These are phyloP conservation scores for Incumbomyces lentus DNA, from an alignment of 2,329 filamentous ascomycete genomes.

Conservation along the genomic window DNA sequence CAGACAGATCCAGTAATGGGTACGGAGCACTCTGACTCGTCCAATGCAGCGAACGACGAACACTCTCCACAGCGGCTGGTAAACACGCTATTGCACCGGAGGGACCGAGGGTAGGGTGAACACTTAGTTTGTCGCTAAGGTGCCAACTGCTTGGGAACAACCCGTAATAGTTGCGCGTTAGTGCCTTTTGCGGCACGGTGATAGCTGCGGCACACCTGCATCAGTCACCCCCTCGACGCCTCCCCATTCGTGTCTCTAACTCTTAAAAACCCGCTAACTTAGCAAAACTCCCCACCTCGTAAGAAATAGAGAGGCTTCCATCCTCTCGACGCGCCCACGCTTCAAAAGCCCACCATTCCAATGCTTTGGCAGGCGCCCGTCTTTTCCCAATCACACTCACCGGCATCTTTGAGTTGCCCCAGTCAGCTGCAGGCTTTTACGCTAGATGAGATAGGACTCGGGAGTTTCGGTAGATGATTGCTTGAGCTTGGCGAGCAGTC, in stretches of 20 bases:
- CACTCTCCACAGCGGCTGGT: conserved; percentile 4
- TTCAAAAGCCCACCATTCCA: not conserved
- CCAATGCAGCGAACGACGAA: too few species aligned
- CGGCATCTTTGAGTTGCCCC: not conserved
- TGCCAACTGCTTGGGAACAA: not conserved
- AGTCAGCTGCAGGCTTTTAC: too few species aligned
- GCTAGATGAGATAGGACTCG: too few species aligned
- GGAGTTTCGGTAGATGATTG: too few species aligned
- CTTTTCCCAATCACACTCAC: not conserved
- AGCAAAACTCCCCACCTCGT: not conserved
- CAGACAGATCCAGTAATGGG: not conserved
- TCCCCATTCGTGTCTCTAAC: not conserved
- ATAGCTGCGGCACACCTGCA: conserved; percentile 1
- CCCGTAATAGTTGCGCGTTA: not conserved
- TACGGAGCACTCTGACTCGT: too few species aligned
- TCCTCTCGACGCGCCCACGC: conserved; percentile 5
- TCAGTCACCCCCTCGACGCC: not conserved
- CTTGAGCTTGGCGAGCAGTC: too few species aligned
- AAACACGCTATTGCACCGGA: not conserved
- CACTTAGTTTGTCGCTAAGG: not conserved
- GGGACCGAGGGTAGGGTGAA: not conserved
- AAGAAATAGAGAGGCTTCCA: not conserved
- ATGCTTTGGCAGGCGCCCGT: too few species aligned
- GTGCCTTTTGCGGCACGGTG: not conserved
- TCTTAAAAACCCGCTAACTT: not conserved